phyloP scores from a whole-genome alignment of 2,329 filamentous ascomycete species.

The Colletotrichum nymphaeae region DNA sequence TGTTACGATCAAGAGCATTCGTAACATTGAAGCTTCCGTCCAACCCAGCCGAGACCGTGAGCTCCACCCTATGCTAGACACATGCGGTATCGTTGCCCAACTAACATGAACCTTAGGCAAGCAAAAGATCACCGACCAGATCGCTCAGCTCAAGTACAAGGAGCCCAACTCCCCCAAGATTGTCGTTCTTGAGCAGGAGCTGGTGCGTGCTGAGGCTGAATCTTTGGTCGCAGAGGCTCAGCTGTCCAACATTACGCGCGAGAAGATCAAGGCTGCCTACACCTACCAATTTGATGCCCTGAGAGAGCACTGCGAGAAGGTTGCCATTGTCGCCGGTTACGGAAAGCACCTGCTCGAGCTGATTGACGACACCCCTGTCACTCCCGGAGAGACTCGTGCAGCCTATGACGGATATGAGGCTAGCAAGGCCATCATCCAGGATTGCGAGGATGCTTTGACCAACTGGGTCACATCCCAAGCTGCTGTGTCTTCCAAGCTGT shows the following conservation, averaged over 20 bases:
- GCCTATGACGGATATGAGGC: conserved; percentile 99
- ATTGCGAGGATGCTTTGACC: conserved; percentile 96
- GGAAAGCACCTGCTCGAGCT: conserved; percentile 98
- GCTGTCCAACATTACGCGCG: conserved; percentile 98
- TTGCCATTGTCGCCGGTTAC: conserved; percentile 96
- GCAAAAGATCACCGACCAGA: conserved; percentile 99
- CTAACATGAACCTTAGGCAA: conserved; percentile 71
- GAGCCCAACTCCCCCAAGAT: conserved; percentile 98
- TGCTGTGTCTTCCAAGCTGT: conserved; percentile 87
- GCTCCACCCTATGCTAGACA: conserved; percentile 44
- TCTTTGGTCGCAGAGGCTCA: conserved; percentile 99
- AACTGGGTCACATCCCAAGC: conserved; percentile 97
- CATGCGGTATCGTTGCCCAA: neutral
- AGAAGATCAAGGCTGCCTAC: conserved; percentile 99
- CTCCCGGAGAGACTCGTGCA: conserved; percentile 93
- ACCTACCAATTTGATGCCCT: conserved; percentile 98
- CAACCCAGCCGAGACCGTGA: conserved; percentile 96
- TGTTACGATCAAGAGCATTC: conserved; percentile 98
- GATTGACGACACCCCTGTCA: conserved; percentile 96
- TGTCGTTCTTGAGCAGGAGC: conserved; percentile 96
- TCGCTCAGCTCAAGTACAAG: conserved; percentile 99
- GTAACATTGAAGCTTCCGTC: conserved; percentile 98
- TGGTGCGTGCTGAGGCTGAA: conserved; percentile 97
- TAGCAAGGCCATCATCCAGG: conserved; percentile 98
- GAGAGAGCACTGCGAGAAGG: conserved; percentile 97